Evolutionary conservation across 1,284 basidiomycete species (phyloP).

Genomic region (Exsudoporus floridanus): DNA sequence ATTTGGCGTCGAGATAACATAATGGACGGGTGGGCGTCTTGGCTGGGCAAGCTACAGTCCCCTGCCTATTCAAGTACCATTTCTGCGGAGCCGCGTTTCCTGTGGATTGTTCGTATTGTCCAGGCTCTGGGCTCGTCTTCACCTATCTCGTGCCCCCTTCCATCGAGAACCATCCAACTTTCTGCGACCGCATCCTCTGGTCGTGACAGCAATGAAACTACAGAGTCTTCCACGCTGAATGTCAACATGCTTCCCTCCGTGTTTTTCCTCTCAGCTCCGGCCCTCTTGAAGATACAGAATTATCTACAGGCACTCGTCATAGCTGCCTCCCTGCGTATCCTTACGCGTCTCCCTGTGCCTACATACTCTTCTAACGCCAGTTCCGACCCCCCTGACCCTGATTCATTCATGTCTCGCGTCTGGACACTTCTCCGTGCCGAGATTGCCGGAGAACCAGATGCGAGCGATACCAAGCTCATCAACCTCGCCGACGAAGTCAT

Average conservation of each 20-base stretch:
- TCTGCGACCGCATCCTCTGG: conserved; percentile 1
- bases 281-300: conserved; percentile 62
- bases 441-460: conserved; percentile 45
- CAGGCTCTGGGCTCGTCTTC: conserved; percentile 45
- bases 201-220: conserved; percentile 1
- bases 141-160: conserved; percentile 47
- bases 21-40: conserved; percentile 40
- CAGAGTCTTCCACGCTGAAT: conserved; percentile 9
- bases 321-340: conserved; percentile 55
- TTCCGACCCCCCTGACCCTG: conserved; percentile 1
- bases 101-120: conserved; percentile 50
- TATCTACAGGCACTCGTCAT: conserved; percentile 69
- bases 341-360: conserved; percentile 46
- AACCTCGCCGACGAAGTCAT: conserved; percentile 73
- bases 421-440: conserved; percentile 64
- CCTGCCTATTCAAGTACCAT: conserved; percentile 16
- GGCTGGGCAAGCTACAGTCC: conserved; percentile 36
- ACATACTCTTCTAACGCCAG: not conserved
- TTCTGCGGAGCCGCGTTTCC: conserved; percentile 19
- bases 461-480: conserved; percentile 51
- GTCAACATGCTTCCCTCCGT: conserved; percentile 55
- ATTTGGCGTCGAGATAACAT: conserved; percentile 48
- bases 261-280: conserved; percentile 55
- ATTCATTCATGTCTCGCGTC: conserved; percentile 52
- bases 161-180: conserved; percentile 24